Evolutionary conservation across 2,329 filamentous ascomycete genomes (phyloP).

Genomic region (Ascochyta pisi): DNA sequence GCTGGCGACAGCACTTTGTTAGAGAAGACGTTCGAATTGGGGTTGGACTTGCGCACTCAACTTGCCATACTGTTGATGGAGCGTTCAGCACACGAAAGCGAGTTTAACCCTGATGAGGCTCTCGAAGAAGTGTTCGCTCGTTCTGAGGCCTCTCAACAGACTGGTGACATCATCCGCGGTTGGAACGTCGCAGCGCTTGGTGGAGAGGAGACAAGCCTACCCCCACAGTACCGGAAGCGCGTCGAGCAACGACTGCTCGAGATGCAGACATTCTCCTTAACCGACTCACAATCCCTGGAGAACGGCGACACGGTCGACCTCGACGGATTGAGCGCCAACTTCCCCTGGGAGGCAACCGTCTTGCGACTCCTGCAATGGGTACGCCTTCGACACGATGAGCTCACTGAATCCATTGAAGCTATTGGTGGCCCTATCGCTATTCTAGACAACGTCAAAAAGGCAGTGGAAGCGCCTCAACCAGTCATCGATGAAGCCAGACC

Average conservation of each 20-base stretch:
- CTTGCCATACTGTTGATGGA: conserved; percentile 56
- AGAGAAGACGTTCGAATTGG: conserved; percentile 56
- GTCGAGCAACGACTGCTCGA: conserved; percentile 50
- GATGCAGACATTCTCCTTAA: conserved; percentile 47
- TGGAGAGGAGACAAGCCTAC: conserved; percentile 46
- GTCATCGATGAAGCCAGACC: conserved; percentile 7
- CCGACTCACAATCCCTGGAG: conserved; percentile 40
- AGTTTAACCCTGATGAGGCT: conserved; percentile 51
- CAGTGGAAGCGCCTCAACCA: conserved; percentile 24
- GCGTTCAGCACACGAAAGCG: conserved; percentile 35
- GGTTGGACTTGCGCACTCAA: conserved; percentile 63
- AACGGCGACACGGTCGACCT: conserved; percentile 50
- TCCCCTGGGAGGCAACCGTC: conserved; percentile 59
- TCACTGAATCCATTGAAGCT: conserved; percentile 51
- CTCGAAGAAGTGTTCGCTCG: conserved; percentile 53
- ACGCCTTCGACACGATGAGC: conserved; percentile 53
- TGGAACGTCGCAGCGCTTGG: conserved; percentile 48
- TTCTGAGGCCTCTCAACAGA: conserved; percentile 21
- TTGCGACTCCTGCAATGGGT: conserved; percentile 56
- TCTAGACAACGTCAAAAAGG: conserved; percentile 36
- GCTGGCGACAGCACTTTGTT: conserved; percentile 51
- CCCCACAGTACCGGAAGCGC: conserved; percentile 41
- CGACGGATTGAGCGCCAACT: conserved; percentile 53
- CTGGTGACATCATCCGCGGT: conserved; percentile 35
- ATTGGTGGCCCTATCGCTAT: conserved; percentile 56